Evolutionary conservation across 441 rosid genomes (phyloP).

Genomic region (Geranium incanum): DNA sequence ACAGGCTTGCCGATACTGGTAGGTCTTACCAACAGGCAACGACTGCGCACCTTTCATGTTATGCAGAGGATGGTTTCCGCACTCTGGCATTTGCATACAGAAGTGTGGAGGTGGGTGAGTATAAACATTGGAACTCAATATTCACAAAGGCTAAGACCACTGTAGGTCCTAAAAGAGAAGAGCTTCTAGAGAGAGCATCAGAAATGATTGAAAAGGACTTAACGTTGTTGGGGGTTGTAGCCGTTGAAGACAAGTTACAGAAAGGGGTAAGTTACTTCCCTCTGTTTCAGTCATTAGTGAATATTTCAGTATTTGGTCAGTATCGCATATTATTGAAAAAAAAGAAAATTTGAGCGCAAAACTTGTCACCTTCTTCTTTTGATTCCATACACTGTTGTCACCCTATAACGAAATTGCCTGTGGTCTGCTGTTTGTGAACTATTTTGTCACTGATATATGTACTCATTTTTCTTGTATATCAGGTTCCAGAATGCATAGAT

Average conservation of each 20-base stretch:
- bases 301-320: too few relatives aligned
- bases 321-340: too few relatives aligned
- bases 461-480: not conserved
- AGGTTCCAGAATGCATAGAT: slow-evolving; percentile 76
- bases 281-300: too few relatives aligned
- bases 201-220: slow-evolving; percentile 64
- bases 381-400: too few relatives aligned
- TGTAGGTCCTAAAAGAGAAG: slow-evolving; percentile 64
- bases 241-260: slow-evolving; percentile 93
- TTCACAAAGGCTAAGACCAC: slow-evolving; percentile 61
- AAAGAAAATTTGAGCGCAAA: too few relatives aligned
- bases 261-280: slow-evolving; percentile 45
- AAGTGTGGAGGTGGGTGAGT: slow-evolving; percentile 59
- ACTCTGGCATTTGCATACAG: slow-evolving; percentile 87
- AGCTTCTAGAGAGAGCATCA: slow-evolving; percentile 60
- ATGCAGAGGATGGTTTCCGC: slow-evolving; percentile 93
- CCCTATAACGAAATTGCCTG: too few relatives aligned
- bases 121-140: slow-evolving; percentile 41
- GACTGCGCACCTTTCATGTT: slow-evolving; percentile 56
- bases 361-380: too few relatives aligned
- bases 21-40: slow-evolving; percentile 60
- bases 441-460: not conserved
- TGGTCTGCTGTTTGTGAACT: not conserved
- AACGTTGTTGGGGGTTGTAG: slow-evolving; percentile 86
- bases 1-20: slow-evolving; percentile 60